Base-by-base conservation (phyloP, 1,284 basidiomycete species). In the Malassezia dermatis region DNA sequence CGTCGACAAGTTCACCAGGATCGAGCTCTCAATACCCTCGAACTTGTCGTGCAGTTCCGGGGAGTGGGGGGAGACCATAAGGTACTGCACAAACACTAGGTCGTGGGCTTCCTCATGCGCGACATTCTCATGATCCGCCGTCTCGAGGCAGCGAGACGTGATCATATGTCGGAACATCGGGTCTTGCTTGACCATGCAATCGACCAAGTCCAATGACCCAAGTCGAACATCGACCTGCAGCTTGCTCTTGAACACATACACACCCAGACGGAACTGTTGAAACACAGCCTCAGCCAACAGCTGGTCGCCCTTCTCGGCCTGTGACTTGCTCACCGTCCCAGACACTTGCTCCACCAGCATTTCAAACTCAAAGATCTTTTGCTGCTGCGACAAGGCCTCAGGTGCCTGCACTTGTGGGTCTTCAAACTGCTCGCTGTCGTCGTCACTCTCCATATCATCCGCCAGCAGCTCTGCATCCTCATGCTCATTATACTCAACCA, bases 261-360 rank as follows among this genome's bases (percentile, higher is more conserved):
- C 55, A 30, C 63, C 61, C 35, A 74, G 44, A 26, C 64, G 52
- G 63, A 98, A 99, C 27, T 83, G 82, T 62, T 89, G 82, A 28
- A 98, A 81, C 3, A 82, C 79, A 8, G 93, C 82, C 67, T 88
- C 82, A 8, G 89, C 93, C 12, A 99, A 77, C 5, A 80, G 78
- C 55, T 79, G 82, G 61, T 94, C 89, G 2, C 77, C 71, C 26
- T 81, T 82, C 48, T 82, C 73, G 37, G 66, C 52, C 21, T 77
- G 77, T 2, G 83, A 82, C 61, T 87, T 88, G 68, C 81, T 89
- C 50, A 98, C 79, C 3, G 85, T 84, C 0, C 86, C 89, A 51
- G 86, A 81, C n/a, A 99, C 79, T 51, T 82, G 82, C 54, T 90
- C 88, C 34, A 98, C 95, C 32, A 84, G 79, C 76, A 99, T 96